Percentiles rank a stretch among this genome's conserved stretches.
phyloP scores from a whole-genome alignment of 139 green algal species.

The Chlamydomonas incerta region DNA sequence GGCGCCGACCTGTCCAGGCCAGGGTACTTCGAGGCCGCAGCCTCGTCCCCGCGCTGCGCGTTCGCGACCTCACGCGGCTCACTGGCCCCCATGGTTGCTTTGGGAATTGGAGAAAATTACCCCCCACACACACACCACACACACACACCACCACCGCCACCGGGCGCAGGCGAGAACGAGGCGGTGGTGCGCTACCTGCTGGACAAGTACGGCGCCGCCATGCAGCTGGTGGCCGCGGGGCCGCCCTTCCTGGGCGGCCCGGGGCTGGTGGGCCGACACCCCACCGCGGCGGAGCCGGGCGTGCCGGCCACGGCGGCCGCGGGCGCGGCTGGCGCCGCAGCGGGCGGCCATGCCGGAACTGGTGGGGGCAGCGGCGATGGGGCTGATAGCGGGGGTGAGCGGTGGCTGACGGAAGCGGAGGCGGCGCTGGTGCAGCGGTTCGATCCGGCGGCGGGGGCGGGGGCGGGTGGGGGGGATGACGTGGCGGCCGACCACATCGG shows the following conservation, averaged over 20 bases:
- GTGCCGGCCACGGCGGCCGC: neutral
- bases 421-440: slow-evolving; percentile 88
- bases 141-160: no score
- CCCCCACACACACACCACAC: no score
- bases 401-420: slow-evolving; percentile 77
- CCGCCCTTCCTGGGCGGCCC: slow-evolving; percentile 66
- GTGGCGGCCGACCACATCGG: slow-evolving; percentile 80
- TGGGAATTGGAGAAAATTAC: no score
- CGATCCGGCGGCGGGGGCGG: slow-evolving; percentile 59
- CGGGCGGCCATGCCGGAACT: no score
- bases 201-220: slow-evolving; percentile 70
- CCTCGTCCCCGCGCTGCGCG: no score
- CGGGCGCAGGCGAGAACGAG: slow-evolving; percentile 95
- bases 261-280: slow-evolving; percentile 65
- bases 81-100: no score
- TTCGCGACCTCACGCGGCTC: no score
- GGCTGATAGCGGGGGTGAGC: slow-evolving; percentile 18
- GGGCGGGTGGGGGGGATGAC: neutral
- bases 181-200: slow-evolving; percentile 87
- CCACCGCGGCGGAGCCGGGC: neutral
- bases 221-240: slow-evolving; percentile 70
- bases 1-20: no score
- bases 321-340: slow-evolving; percentile 1
- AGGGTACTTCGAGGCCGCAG: no score
- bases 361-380: neutral